Evolutionary conservation across 2,329 filamentous ascomycete genomes (phyloP).

Genomic region (Cytospora leucostoma): DNA sequence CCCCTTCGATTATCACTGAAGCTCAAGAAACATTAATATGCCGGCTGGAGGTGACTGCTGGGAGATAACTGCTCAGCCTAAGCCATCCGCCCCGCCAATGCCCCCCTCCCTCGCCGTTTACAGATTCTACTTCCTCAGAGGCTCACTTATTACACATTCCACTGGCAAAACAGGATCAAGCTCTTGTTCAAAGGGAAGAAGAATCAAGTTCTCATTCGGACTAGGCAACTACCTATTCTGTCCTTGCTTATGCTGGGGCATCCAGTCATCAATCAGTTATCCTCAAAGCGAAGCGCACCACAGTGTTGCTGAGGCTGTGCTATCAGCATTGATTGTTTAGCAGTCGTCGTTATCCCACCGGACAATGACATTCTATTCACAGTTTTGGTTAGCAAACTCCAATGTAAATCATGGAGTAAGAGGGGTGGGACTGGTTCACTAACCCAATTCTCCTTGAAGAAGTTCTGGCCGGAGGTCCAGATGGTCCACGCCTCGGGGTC

Average conservation of each 20-base stretch:
- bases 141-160: not conserved
- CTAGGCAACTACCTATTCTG: not conserved
- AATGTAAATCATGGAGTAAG: not conserved
- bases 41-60: not conserved
- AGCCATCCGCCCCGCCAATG: not conserved
- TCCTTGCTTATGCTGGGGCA: not conserved
- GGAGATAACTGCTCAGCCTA: not conserved
- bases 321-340: not conserved
- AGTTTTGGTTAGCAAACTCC: not conserved
- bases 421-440: not conserved
- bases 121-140: no score
- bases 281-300: not conserved
- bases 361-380: conserved; percentile 17
- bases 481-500: not conserved
- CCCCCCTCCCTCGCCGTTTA: no score
- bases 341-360: conserved; percentile 1
- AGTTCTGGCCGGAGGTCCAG: conserved; percentile 12
- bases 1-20: not conserved
- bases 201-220: not conserved
- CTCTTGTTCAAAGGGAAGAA: not conserved
- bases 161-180: not conserved
- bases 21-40: not conserved
- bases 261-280: not conserved
- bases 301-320: not conserved
- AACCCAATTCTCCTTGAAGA: conserved; percentile 8